phyloP scores from a whole-genome alignment of 306 rosid species.

The Cicer bijugum region DNA sequence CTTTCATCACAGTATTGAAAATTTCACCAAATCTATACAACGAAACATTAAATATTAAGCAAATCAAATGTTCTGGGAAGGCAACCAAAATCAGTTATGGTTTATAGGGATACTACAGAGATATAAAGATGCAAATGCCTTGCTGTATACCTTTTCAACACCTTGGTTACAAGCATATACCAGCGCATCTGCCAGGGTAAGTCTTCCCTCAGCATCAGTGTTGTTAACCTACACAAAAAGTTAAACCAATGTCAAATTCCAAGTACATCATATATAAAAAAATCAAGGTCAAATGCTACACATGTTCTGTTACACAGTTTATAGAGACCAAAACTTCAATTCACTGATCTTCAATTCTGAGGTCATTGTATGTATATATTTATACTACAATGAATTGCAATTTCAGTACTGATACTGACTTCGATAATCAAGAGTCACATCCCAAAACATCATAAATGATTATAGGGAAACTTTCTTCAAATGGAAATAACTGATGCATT shows the following conservation, averaged over 20 bases:
- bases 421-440: slow-evolving; percentile 13
- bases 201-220: slow-evolving; percentile 99
- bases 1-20: slow-evolving; percentile 1
- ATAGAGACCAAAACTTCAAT: slow-evolving; percentile 19
- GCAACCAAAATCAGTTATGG: slow-evolving; percentile 3
- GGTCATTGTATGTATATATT: background rate
- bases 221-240: slow-evolving; percentile 75
- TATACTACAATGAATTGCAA: slow-evolving; percentile 4
- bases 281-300: slow-evolving; percentile 12
- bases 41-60: slow-evolving; percentile 1
- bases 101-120: slow-evolving; percentile 21
- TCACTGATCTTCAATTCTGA: slow-evolving; percentile 2
- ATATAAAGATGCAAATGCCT: slow-evolving; percentile 40
- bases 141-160: slow-evolving; percentile 77
- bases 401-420: slow-evolving; percentile 25
- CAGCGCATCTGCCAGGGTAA: slow-evolving; percentile 95
- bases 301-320: slow-evolving; percentile 22
- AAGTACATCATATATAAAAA: slow-evolving; percentile 5
- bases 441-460: slow-evolving; percentile 29
- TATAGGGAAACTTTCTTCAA: slow-evolving; percentile 15
- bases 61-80: background rate
- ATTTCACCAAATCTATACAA: slow-evolving; percentile 10
- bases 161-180: slow-evolving; percentile 97
- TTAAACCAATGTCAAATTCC: slow-evolving; percentile 45
- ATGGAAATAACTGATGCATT: slow-evolving; percentile 29